Base-by-base conservation (phyloP, 1,139 yeast species). In the Pichia sp. region DNA sequence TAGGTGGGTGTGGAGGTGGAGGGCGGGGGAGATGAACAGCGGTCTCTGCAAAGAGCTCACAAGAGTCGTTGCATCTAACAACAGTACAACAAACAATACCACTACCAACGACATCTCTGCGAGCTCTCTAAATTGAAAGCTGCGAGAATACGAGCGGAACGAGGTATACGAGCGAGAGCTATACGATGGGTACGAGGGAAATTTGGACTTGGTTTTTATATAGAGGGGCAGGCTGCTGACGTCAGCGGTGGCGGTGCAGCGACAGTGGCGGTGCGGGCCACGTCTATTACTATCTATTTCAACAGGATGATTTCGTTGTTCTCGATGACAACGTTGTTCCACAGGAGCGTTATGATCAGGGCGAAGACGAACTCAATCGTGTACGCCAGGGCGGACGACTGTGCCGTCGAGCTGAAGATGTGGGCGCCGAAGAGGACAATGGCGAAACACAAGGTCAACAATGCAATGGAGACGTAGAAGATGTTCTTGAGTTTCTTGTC, bases 301-400 rank as follows among this genome's bases (percentile, higher is more conserved):
- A 8, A 34, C 24, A 37, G 47, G 14, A 24, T 36, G 4, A 56
- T 32, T 14, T 51, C 53, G 30, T 46, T 49, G 24, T 53, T 53
- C 24, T 58, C 59, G 17, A 49, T 42, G 15, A 45, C 44, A 33
- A 55, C 53, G 28, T 58, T 55, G 44, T 52, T 57, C 67, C 67
- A 63, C 7, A 62, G 27, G 15, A 50, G 42, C 3, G 60, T 52
- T 9, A 63, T 42, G 4, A 53, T 30, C 4, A 55, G n/a, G 3
- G 59, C 48, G 11, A 56, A 50, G 17, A 53, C 31, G 20, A 53
- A 53, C 44, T 56, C 60, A 31, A 58, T 42, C 5, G 55, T 10
- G 43, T 60, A 59, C 6, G 63, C 55, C 38, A 55, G 49, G 4
- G 58, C 42, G 4, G 58, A 51, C 14, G 54, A 36, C 27, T 52